phyloP scores from a whole-genome alignment of 192 early-diverging fungal genomes.

The Coemansia sp. region DNA sequence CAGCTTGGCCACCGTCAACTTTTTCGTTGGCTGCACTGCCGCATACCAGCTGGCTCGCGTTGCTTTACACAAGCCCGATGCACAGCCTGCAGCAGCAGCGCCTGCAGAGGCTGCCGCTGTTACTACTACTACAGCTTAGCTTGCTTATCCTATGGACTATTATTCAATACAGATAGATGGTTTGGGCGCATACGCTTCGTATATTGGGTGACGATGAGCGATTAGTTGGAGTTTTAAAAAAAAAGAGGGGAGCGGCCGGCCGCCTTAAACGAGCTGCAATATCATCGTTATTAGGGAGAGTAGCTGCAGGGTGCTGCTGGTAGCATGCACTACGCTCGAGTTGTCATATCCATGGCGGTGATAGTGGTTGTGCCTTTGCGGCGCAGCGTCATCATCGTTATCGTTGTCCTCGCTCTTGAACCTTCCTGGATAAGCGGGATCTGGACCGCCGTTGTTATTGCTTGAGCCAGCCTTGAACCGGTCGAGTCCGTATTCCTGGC shows the following conservation, averaged over 20 bases:
- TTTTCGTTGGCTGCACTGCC: conserved; percentile 92
- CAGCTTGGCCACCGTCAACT: conserved; percentile 86
- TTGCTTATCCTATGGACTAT: not conserved
- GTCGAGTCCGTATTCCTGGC: conserved; percentile 23
- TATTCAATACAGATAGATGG: too few species aligned
- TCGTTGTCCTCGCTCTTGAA: conserved; percentile 32
- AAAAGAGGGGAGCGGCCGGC: not conserved
- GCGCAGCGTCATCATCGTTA: not conserved
- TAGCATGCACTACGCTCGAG: not conserved
- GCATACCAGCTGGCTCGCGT: conserved; percentile 87
- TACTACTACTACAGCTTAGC: not conserved
- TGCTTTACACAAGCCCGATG: conserved; percentile 17
- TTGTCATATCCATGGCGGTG: conserved; percentile 6
- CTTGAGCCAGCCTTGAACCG: conserved; percentile 8
- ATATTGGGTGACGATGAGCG: too few species aligned
- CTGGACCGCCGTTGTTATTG: not conserved
- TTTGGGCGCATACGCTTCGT: too few species aligned
- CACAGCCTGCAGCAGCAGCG: not conserved
- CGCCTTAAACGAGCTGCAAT: not conserved
- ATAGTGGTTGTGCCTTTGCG: not conserved
- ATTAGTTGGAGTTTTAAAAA: too few species aligned
- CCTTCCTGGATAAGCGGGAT: conserved; percentile 43
- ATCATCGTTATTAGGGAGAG: not conserved
- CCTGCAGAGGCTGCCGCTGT: not conserved
- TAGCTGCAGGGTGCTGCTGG: not conserved